These are phyloP conservation scores for Amylostereum chailletii DNA, from an alignment of 1,284 basidiomycete species.

Conservation along the genomic window DNA sequence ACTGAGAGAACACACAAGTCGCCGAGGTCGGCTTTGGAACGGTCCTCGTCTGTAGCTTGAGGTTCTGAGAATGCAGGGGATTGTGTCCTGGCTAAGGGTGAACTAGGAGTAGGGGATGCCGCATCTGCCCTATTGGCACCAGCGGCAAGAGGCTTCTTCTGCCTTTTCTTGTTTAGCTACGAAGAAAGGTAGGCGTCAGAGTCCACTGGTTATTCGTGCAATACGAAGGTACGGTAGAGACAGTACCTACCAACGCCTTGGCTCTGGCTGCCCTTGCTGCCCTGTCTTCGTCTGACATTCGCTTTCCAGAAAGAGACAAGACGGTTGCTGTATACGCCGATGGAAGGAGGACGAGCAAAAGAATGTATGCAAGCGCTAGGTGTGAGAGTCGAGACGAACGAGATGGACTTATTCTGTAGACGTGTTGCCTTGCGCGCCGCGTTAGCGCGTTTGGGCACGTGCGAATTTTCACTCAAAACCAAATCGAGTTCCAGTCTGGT, in stretches of 20 bases:
- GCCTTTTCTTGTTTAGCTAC: conserved; percentile 65
- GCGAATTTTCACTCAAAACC: no score
- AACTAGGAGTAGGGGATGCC: conserved; percentile 31
- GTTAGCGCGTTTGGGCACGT: no score
- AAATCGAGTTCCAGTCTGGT: no score
- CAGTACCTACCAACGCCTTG: conserved; percentile 48
- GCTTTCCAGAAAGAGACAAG: no score
- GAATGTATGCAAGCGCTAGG: neutral
- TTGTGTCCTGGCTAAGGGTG: conserved; percentile 12
- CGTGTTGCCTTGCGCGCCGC: no score
- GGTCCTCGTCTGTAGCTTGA: conserved; percentile 11
- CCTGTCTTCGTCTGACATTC: conserved; percentile 61
- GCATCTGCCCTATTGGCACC: conserved; percentile 18
- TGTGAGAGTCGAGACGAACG: no score
- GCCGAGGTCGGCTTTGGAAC: conserved; percentile 9
- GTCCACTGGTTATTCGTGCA: neutral
- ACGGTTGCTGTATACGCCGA: neutral
- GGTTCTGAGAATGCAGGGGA: conserved; percentile 12
- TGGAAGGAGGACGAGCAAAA: neutral
- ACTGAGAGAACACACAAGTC: conserved; percentile 4
- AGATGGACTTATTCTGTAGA: no score
- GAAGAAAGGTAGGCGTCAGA: conserved; percentile 7
- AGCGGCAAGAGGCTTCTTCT: conserved; percentile 42
- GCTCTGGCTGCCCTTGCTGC: conserved; percentile 73
- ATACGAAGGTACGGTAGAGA: neutral